Conservation (phyloP, 2,329 filamentous ascomycete genomes). For the Alternaria burnsii region DNA sequence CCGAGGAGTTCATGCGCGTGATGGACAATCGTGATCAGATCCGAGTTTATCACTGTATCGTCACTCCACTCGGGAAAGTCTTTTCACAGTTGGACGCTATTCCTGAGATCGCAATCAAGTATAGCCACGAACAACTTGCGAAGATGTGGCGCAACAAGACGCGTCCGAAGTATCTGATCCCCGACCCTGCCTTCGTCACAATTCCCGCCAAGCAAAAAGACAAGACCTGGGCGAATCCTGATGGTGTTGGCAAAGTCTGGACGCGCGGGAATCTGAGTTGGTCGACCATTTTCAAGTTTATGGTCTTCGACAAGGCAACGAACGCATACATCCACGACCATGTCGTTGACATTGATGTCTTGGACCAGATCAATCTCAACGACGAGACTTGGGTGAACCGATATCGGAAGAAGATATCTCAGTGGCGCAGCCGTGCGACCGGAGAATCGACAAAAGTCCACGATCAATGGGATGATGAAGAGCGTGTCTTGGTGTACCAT, state of each 20-base stretch:
- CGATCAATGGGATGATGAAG: background rate
- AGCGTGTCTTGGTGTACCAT: background rate
- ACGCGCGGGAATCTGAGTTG: background rate
- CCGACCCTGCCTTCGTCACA: background rate
- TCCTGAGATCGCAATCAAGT: background rate
- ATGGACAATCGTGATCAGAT: background rate
- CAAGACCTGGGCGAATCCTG: background rate
- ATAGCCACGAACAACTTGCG: background rate
- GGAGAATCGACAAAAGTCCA: background rate
- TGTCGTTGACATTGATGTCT: background rate
- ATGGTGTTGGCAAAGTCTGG: background rate
- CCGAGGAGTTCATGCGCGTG: background rate
- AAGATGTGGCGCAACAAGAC: slow-evolving; percentile 1
- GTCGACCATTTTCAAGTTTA: background rate
- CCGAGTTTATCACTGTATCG: background rate
- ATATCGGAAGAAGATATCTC: background rate
- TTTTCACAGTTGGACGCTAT: background rate
- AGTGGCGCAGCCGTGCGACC: slow-evolving; percentile 2
- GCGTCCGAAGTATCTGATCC: background rate
- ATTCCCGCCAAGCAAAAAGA: background rate
- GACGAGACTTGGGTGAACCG: background rate
- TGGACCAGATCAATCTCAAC: slow-evolving; percentile 2
- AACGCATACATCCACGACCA: background rate
- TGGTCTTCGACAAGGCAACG: slow-evolving; percentile 3
- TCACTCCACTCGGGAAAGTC: background rate